These are phyloP conservation scores for Pseudogymnoascus sp. DNA, from an alignment of 2,329 filamentous ascomycete genomes.

Conservation along the genomic window DNA sequence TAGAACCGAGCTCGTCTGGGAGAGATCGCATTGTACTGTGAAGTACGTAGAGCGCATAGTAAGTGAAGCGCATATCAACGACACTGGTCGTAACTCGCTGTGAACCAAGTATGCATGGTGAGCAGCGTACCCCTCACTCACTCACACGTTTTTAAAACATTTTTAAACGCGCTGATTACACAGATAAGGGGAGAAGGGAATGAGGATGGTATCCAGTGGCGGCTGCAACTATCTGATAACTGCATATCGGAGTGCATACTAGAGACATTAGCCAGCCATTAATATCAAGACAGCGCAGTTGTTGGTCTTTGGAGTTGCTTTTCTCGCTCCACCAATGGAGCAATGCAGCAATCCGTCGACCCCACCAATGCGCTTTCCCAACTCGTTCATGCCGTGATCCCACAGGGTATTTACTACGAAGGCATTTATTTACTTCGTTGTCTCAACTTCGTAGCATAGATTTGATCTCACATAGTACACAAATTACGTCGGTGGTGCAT, in stretches of 20 bases:
- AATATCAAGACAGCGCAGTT: not conserved
- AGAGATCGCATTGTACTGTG: not conserved
- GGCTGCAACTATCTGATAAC: not conserved
- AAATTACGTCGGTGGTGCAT: not conserved
- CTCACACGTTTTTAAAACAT: not conserved
- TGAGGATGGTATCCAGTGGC: not conserved
- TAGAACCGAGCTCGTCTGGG: not conserved
- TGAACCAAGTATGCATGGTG: conserved; percentile 1
- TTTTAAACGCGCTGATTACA: conserved; percentile 7
- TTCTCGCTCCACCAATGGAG: not conserved
- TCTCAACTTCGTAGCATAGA: not conserved
- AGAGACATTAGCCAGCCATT: not conserved
- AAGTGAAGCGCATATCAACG: not conserved
- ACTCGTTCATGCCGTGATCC: conserved; percentile 1
- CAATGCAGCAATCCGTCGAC: not conserved
- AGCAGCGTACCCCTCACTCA: not conserved
- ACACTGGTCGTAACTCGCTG: not conserved
- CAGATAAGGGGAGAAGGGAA: not conserved
- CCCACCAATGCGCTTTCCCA: conserved; percentile 4
- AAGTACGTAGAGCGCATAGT: not conserved
- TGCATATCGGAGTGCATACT: not conserved
- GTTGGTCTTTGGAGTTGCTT: not conserved
- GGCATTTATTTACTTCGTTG: conserved; percentile 1
- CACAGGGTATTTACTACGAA: not conserved
- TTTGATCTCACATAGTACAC: not conserved